Evolutionary conservation across 352 stramenopile species (phyloP).

Genomic region (Phytophthora niederhauseri): DNA sequence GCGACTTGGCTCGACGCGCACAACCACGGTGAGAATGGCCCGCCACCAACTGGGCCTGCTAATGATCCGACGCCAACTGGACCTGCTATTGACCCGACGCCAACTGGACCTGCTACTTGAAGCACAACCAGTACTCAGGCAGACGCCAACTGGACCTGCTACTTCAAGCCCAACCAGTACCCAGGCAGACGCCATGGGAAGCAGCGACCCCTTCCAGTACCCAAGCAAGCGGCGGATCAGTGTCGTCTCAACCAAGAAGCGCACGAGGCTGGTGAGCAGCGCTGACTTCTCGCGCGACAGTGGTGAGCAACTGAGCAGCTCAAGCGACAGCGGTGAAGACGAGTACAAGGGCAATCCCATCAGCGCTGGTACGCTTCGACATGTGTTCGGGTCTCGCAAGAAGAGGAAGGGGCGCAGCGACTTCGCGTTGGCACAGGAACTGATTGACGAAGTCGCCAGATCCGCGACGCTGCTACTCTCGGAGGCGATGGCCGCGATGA

Average conservation of each 20-base stretch:
- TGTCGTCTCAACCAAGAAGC: neutral
- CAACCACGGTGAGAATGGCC: neutral
- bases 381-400: conserved; percentile 14
- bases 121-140: neutral
- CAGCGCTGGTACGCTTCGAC: conserved; percentile 2
- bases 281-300: neutral
- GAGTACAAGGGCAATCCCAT: conserved; percentile 5
- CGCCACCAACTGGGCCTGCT: neutral
- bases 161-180: neutral
- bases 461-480: conserved; percentile 1
- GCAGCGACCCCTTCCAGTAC: neutral
- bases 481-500: conserved; percentile 1
- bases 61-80: too few relatives aligned
- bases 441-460: conserved; percentile 12
- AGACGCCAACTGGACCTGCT: neutral
- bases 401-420: neutral
- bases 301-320: neutral
- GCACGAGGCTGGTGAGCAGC: neutral
- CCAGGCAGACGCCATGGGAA: neutral
- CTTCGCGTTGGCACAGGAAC: neutral
- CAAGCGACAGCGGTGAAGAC: conserved; percentile 7
- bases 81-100: too few relatives aligned
- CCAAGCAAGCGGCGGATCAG: neutral
- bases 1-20: neutral
- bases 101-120: neutral